phyloP scores from a whole-genome alignment of 495 filamentous ascomycete genomes.

The Aspergillus saccharolyticus region DNA sequence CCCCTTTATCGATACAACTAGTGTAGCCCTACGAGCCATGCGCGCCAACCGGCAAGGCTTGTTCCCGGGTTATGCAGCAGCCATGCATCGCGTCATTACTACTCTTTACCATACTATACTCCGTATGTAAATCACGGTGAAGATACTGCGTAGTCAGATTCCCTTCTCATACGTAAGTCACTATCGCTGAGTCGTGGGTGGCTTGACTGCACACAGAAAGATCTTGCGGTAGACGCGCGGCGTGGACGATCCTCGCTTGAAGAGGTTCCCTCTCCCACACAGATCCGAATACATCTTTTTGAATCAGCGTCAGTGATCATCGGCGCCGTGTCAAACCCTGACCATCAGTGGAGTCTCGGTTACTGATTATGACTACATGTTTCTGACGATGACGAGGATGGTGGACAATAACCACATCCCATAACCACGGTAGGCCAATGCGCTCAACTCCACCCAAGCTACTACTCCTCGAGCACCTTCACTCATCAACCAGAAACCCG shows the following conservation, averaged over 20 bases:
- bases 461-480: background rate
- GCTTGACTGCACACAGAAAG: too few species aligned
- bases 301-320: background rate
- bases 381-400: background rate
- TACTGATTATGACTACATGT: background rate
- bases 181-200: too few species aligned
- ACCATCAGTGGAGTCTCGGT: background rate
- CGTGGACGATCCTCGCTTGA: constrained; percentile 19
- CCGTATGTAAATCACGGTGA: too few species aligned
- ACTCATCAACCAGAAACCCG: background rate
- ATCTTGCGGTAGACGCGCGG: constrained; percentile 18
- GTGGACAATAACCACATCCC: background rate
- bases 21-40: background rate
- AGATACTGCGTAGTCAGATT: too few species aligned
- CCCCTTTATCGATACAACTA: background rate
- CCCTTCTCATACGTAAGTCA: too few species aligned
- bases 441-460: background rate
- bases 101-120: too few species aligned
- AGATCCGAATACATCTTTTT: background rate
- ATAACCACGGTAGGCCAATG: constrained; percentile 3
- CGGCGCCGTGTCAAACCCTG: too few species aligned
- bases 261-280: background rate
- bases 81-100: background rate
- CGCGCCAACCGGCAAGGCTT: background rate
- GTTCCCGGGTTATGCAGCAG: background rate